A percentile compares a stretch with the other conserved stretches of the same genome.
Evolutionary conservation across 306 rosid species (phyloP).

Genomic region (Vicia faba): DNA sequence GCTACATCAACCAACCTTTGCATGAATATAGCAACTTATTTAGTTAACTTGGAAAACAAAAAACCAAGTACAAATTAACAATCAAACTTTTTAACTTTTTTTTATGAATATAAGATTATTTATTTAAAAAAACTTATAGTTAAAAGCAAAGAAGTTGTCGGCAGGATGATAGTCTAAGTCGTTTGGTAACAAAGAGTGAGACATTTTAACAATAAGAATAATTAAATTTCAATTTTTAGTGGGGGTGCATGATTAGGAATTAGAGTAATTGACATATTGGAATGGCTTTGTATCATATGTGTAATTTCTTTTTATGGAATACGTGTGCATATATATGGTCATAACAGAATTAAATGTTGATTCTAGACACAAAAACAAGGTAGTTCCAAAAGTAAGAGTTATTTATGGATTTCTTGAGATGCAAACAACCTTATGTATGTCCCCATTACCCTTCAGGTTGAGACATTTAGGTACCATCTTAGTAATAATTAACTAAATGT

Average conservation of each 20-base stretch:
- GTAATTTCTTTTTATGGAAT: slow-evolving; percentile 43
- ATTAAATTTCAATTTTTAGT: slow-evolving; percentile 45
- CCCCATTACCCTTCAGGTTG: slow-evolving; percentile 33
- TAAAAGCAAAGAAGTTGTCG: slow-evolving; percentile 47
- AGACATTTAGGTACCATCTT: slow-evolving; percentile 26
- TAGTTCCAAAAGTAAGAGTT: slow-evolving; percentile 24
- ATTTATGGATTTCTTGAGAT: slow-evolving; percentile 31
- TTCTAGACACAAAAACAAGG: slow-evolving; percentile 30
- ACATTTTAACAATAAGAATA: slow-evolving; percentile 52
- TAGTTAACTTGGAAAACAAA: slow-evolving; percentile 34
- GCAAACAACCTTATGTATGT: slow-evolving; percentile 41
- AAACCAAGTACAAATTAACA: not conserved
- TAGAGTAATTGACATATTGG: slow-evolving; percentile 13
- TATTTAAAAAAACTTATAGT: not conserved
- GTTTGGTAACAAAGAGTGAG: slow-evolving; percentile 53
- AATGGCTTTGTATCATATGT: slow-evolving; percentile 29
- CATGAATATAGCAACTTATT: slow-evolving; percentile 31
- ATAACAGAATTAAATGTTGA: slow-evolving; percentile 21
- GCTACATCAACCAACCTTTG: slow-evolving; percentile 28
- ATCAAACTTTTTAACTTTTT: not conserved
- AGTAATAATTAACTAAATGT: not conserved
- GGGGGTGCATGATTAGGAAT: slow-evolving; percentile 58
- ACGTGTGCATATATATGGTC: slow-evolving; percentile 39
- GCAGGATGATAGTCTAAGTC: slow-evolving; percentile 29
- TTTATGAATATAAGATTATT: not conserved